Evolutionary conservation across 2,329 filamentous ascomycete genomes (phyloP).

Genomic region (Hypoxylon sp.): DNA sequence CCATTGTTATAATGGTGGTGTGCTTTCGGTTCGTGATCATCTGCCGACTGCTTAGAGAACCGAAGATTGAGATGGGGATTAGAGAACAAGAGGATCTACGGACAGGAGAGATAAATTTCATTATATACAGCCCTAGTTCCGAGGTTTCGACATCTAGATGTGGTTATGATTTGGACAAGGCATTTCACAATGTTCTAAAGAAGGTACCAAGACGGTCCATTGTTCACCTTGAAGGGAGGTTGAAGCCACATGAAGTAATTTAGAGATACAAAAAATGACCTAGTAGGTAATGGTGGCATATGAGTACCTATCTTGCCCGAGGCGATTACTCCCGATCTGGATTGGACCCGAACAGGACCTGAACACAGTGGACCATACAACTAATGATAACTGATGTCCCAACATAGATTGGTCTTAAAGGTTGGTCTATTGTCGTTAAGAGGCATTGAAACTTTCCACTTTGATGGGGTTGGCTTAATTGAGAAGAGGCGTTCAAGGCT

Average conservation of each 20-base stretch:
- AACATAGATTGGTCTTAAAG: not conserved
- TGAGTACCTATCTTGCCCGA: too few relatives aligned
- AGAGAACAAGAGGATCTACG: not conserved
- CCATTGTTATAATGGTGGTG: not conserved
- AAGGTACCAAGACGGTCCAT: not conserved
- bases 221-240: not conserved
- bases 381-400: not conserved
- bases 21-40: not conserved
- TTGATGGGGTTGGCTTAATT: not conserved
- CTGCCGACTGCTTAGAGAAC: not conserved
- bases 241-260: not conserved
- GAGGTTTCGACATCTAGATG: not conserved
- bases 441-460: not conserved
- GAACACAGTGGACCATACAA: not conserved
- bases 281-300: too few relatives aligned
- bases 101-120: not conserved
- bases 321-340: not conserved
- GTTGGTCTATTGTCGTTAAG: not conserved
- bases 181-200: constrained; percentile 1
- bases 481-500: not conserved
- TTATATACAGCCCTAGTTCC: not conserved
- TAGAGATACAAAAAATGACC: not conserved
- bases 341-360: not conserved
- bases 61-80: not conserved
- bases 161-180: not conserved